Conservation (phyloP, 768 basidiomycete species). For the Austroboletus festivus region DNA sequence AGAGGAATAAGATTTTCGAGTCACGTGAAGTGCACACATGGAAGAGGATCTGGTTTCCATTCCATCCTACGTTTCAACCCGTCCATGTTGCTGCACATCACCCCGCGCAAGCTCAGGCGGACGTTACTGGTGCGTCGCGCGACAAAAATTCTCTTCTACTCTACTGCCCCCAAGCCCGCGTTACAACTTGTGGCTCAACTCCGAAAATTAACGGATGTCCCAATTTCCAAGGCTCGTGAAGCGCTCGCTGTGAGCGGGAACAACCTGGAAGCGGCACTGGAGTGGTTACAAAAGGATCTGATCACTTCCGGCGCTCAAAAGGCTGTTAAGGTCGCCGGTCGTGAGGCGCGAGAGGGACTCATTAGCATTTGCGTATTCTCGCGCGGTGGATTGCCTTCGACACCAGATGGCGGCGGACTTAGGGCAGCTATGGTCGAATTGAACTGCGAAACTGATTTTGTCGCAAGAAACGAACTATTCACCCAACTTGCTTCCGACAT, state of each 20-base stretch:
- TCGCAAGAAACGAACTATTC: conserved; percentile 83
- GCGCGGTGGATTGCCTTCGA: conserved; percentile 46
- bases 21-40: conserved; percentile 25
- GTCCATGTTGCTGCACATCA: conserved; percentile 18
- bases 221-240: conserved; percentile 84
- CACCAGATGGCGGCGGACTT: conserved; percentile 42
- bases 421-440: conserved; percentile 88
- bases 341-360: conserved; percentile 74
- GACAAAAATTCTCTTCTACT: conserved; percentile 38
- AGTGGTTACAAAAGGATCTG: conserved; percentile 80
- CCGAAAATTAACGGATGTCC: conserved; percentile 75
- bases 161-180: conserved; percentile 56
- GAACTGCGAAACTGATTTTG: conserved; percentile 97
- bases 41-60: neutral
- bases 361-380: conserved; percentile 76
- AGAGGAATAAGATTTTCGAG: neutral
- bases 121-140: neutral
- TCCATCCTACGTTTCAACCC: too few species aligned
- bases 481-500: conserved; percentile 72
- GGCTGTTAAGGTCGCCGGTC: conserved; percentile 78
- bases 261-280: conserved; percentile 68
- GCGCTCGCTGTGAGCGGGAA: conserved; percentile 75
- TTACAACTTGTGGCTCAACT: conserved; percentile 82
- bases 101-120: conserved; percentile 4
- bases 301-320: conserved; percentile 68